phyloP scores from a whole-genome alignment of 192 early-diverging fungal species.

The Coemansia sp. region DNA sequence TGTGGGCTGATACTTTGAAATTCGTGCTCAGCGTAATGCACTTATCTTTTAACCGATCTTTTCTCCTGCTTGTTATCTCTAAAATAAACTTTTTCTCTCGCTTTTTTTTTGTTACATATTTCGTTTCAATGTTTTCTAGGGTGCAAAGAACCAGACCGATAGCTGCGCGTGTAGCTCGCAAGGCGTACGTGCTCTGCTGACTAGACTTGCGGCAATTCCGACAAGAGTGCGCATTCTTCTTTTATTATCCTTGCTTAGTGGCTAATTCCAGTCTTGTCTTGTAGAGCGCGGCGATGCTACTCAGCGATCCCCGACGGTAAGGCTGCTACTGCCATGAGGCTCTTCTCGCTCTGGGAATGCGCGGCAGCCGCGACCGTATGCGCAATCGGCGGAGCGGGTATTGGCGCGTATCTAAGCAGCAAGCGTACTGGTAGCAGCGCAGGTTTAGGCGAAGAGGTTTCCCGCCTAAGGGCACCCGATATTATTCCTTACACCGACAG shows the following conservation, averaged over 20 bases:
- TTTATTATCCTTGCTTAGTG: too few species aligned
- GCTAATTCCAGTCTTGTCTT: background rate
- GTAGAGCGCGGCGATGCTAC: slow-evolving; percentile 8
- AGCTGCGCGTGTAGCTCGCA: background rate
- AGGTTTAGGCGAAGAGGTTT: slow-evolving; percentile 29
- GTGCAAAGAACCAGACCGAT: background rate
- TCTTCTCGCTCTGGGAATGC: slow-evolving; percentile 9
- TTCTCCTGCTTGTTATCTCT: background rate
- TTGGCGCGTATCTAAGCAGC: background rate
- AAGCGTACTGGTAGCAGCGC: background rate
- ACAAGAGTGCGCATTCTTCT: too few species aligned
- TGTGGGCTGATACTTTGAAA: too few species aligned
- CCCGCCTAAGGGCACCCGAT: slow-evolving; percentile 10
- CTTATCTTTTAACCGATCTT: background rate
- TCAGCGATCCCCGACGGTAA: background rate
- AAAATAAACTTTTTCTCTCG: slow-evolving; percentile 1
- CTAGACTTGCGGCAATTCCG: background rate
- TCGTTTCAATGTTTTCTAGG: slow-evolving; percentile 8
- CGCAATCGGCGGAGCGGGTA: slow-evolving; percentile 1
- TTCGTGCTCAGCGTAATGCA: background rate
- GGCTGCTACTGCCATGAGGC: background rate
- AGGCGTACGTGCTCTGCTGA: background rate
- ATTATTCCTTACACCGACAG: slow-evolving; percentile 37
- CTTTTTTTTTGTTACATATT: background rate
- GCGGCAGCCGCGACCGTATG: background rate